Evolutionary conservation across 192 early-diverging fungal species (phyloP).

Genomic region (Diversispora eburnea): DNA sequence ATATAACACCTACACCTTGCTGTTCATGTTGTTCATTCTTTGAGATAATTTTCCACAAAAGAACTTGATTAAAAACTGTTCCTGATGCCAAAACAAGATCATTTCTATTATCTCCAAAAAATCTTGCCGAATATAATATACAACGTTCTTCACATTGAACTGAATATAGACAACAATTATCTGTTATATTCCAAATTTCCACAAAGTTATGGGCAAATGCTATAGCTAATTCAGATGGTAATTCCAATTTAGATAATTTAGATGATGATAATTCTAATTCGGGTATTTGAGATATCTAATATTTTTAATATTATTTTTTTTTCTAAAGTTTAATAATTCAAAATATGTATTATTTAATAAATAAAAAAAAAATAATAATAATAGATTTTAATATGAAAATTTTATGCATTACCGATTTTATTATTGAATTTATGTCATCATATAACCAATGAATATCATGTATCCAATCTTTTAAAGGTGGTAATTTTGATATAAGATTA

Average conservation of each 20-base stretch:
- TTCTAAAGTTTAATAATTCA: neutral
- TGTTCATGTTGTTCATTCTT: constrained; percentile 18
- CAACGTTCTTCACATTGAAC: constrained; percentile 64
- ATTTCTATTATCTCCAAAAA: constrained; percentile 54
- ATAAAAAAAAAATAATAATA: neutral
- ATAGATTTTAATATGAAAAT: neutral
- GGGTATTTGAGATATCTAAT: neutral
- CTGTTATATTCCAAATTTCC: constrained; percentile 47
- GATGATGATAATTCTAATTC: neutral
- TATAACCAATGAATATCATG: constrained; percentile 69
- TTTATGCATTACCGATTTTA: neutral
- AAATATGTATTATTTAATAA: neutral
- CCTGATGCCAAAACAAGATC: constrained; percentile 63
- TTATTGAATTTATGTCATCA: constrained; percentile 10
- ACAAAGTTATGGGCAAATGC: constrained; percentile 77
- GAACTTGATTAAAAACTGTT: constrained; percentile 81
- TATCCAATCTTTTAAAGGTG: constrained; percentile 71
- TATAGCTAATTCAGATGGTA: constrained; percentile 30
- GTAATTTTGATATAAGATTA: constrained; percentile 31
- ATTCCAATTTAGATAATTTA: neutral
- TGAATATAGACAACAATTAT: constrained; percentile 33
- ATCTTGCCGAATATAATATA: constrained; percentile 72
- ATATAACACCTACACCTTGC: constrained; percentile 41
- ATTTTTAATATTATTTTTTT: neutral
- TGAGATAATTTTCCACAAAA: constrained; percentile 60